A percentile compares a stretch with the other conserved stretches of the same genome.
phyloP scores from a whole-genome alignment of 139 green algal species.

The Chlorella sp. region DNA sequence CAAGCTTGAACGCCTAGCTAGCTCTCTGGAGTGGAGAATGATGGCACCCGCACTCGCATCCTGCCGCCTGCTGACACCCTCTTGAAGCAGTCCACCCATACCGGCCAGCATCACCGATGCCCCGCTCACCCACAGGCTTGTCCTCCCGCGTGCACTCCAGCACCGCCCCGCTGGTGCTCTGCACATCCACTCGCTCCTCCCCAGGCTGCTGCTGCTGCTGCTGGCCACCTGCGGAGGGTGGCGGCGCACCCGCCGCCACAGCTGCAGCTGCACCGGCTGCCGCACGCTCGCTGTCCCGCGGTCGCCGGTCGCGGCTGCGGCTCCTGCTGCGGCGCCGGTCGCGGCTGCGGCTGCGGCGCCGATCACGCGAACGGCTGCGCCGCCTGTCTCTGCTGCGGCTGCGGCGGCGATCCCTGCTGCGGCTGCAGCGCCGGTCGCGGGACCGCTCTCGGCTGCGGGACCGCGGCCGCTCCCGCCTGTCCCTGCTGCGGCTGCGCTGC shows the following conservation, averaged over 20 bases:
- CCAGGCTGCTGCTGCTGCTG: conserved; percentile 8
- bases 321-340: conserved; percentile 14
- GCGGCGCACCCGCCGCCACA: not conserved
- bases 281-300: not conserved
- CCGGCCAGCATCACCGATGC: too few species aligned
- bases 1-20: too few species aligned
- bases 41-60: too few species aligned
- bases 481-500: conserved; percentile 11
- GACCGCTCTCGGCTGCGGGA: not conserved
- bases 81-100: too few species aligned
- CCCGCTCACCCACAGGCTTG: conserved; percentile 29
- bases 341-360: not conserved
- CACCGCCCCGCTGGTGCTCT: conserved; percentile 39
- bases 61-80: too few species aligned
- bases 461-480: not conserved
- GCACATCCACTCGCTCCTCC: conserved; percentile 44
- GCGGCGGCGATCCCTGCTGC: conserved; percentile 20
- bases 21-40: too few species aligned
- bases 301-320: conserved; percentile 20
- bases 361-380: too few species aligned
- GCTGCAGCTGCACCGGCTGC: not conserved
- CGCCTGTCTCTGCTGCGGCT: not conserved
- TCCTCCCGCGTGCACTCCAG: conserved; percentile 66
- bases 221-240: not conserved
- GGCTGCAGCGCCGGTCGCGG: not conserved